These are phyloP conservation scores for Pseudopyrenochaeta lycopersici DNA, from an alignment of 2,329 filamentous ascomycete genomes.

Conservation along the genomic window DNA sequence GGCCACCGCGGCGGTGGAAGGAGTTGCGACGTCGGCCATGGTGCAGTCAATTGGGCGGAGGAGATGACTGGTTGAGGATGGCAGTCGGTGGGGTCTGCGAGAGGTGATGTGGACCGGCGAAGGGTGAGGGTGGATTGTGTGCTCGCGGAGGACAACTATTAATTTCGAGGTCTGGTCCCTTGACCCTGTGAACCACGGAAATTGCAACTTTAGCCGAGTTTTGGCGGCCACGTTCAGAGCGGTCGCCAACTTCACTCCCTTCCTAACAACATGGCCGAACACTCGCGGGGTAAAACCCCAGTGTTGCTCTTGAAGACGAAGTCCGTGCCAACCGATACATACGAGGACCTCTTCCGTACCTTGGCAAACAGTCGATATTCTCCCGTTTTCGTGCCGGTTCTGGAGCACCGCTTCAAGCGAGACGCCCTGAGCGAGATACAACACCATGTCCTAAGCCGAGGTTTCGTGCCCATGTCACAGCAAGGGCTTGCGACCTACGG, in stretches of 20 bases:
- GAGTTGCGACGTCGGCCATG: slow-evolving; percentile 51
- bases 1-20: slow-evolving; percentile 45
- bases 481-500: slow-evolving; percentile 63
- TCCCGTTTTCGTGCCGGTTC: slow-evolving; percentile 77
- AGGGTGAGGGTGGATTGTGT: slow-evolving; percentile 7
- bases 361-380: slow-evolving; percentile 61
- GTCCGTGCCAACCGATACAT: slow-evolving; percentile 75
- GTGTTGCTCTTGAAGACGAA: slow-evolving; percentile 81
- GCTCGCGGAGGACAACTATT: slow-evolving; percentile 27
- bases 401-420: slow-evolving; percentile 74
- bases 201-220: slow-evolving; percentile 33
- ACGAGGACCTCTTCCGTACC: slow-evolving; percentile 71
- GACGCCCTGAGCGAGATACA: slow-evolving; percentile 65
- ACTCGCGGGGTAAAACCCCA: slow-evolving; percentile 52
- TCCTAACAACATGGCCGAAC: slow-evolving; percentile 32
- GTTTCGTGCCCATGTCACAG: slow-evolving; percentile 41
- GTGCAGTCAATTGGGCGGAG: slow-evolving; percentile 30
- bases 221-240: slow-evolving; percentile 7
- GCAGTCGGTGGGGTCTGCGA: slow-evolving; percentile 13
- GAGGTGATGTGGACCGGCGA: slow-evolving; percentile 9
- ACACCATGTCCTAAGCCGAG: slow-evolving; percentile 58
- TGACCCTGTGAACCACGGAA: slow-evolving; percentile 22
- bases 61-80: slow-evolving; percentile 20
- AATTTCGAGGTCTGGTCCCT: slow-evolving; percentile 25
- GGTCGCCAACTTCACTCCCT: slow-evolving; percentile 12